Evolutionary conservation across 75 land plant genomes (phyloP), one percentile per base, ranked within the genome.

Genomic region (Pseudotsuga menziesii): DNA sequence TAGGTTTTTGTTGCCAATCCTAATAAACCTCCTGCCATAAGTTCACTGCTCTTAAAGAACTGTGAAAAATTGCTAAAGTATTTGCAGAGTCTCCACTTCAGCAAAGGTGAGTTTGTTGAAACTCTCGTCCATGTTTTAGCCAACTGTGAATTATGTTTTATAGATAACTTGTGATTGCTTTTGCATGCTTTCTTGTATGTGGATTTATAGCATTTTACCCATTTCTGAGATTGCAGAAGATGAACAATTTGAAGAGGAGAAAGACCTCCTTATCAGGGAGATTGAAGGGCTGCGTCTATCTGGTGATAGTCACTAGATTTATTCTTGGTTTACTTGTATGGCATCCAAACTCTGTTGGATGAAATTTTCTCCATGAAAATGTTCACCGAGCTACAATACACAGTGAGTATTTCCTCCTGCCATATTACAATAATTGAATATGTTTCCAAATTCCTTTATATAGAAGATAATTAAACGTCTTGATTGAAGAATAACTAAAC

Each of bases 1-100:
- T 85, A 94, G 97, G 91, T 97, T 32, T 97, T 97, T 82, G 98
- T 94, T 71, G 99, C 99, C 35, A 97, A 97, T 77, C 99, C 99
- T 48, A 85, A 89, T 56, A 94, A 92, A 75, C 88, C 99, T 15
- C 84, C 79, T 32, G 85, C 91, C 39, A 87, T 97, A 20, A 88
- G 86, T 36, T 67, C 87, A 16, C 81, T 97, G 14, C 77, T 97
- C 29, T 84, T 83, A 27, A 89, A 94, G 74, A 94, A 97, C 86
- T 88, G 93, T 39, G 91, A 89, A 27, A 86, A 75, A 75, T 56
- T 97, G 79, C 78, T 94, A 67, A 84, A 14, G 5, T 82, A 89
- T 71, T 88, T 97, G 69, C 84, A 83, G 15, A 85, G 84, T 76
- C 92, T 97, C 19, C 94, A 93, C 39, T 39, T 79, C 44, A 87